Conservation (phyloP, 192 early-diverging fungal species). For the Lunasporangiospora selenospora region DNA sequence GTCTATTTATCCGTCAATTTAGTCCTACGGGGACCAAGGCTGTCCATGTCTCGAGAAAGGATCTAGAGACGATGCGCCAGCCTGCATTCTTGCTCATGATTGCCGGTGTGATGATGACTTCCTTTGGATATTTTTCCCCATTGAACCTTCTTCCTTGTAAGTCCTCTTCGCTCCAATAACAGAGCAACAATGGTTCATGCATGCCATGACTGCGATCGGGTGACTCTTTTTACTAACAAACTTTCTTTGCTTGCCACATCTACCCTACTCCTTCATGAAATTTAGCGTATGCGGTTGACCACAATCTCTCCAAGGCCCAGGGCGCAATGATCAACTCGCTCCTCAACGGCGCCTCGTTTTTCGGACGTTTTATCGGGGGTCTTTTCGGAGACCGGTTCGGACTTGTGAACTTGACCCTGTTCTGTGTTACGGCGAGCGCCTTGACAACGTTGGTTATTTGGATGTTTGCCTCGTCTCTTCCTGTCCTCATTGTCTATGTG, state of each 20-base stretch:
- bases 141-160: conserved; percentile 25
- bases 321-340: conserved; percentile 48
- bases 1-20: conserved; percentile 49
- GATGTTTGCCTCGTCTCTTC: conserved; percentile 50
- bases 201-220: too few species aligned
- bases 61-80: conserved; percentile 42
- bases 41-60: conserved; percentile 39
- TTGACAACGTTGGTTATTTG: conserved; percentile 54
- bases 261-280: too few species aligned
- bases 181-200: too few species aligned
- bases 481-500: conserved; percentile 49
- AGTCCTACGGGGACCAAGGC: conserved; percentile 10
- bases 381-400: conserved; percentile 56
- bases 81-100: conserved; percentile 50
- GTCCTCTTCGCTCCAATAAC: not conserved
- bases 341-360: conserved; percentile 55
- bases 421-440: conserved; percentile 48
- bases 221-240: too few species aligned
- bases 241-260: too few species aligned
- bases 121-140: conserved; percentile 54
- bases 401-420: conserved; percentile 45
- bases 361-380: conserved; percentile 54
- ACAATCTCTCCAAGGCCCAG: conserved; percentile 25
- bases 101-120: conserved; percentile 47
- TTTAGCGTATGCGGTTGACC: conserved; percentile 41